Base-by-base conservation (phyloP, 2,329 filamentous ascomycete species). In the Arthrinium phaeospermum region DNA sequence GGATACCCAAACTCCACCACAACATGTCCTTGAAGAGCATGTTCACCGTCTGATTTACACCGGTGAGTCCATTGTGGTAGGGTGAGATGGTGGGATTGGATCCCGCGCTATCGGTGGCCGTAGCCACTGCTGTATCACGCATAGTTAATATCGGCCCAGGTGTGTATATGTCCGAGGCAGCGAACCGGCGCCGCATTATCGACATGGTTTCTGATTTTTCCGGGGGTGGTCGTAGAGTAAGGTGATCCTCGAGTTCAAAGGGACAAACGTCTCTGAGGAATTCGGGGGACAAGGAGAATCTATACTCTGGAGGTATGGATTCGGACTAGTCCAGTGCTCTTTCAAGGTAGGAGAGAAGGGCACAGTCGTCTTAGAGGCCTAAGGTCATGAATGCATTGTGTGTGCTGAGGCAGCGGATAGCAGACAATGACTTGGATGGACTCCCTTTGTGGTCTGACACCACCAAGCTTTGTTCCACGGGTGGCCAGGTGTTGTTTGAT, bases 1-100 rank as follows among this genome's bases (percentile, higher is more conserved):
- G 81, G 72, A 86, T 85, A 24, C 90, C 90, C 72, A 92, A 78
- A 69, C 83, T 90, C 86, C 87, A 90, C 90, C 90, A 92, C 16
- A 91, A 78, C 51, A 85, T 80, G 75, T 91, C 84, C 76, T 85
- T 87, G 78, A 91, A 89, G 16, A 89, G 76, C 75, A 89, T 80
- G 79, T 92, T 91, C 75, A 86, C 82, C 1, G 82, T 75, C 78
- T 91, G 89, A 76, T 91, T 88, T 74, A 92, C 90, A 71, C 90
- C 90, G 76, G 87, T 88, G 73, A 92, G 85, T 67, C 84, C 85
- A 45, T 86, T 86, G 76, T 86, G 84, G 79, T 86, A 92, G 24
- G 88, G 86, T 19, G 86, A 85, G 72, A 91, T 88, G 27, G 87
- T 89, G 27, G 85, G 83, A 57, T 81, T 83, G 1, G 72, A 45